Evolutionary conservation across 2,329 filamentous ascomycete genomes (phyloP).

Genomic region (Ambrosiella cleistominuta): DNA sequence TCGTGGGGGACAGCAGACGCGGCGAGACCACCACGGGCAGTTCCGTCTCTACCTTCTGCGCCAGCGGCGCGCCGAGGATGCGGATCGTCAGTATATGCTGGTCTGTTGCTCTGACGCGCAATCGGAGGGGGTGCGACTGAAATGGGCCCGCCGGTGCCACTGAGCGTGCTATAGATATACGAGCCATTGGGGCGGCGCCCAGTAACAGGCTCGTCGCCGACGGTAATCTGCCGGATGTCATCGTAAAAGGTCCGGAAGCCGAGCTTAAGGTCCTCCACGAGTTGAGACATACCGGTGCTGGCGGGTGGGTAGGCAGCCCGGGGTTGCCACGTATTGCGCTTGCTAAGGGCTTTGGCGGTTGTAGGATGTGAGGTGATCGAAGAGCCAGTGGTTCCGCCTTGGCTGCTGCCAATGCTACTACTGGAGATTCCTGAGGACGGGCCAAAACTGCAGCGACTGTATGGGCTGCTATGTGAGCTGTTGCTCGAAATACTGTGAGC

Average conservation of each 20-base stretch:
- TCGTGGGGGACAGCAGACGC: slow-evolving; percentile 12
- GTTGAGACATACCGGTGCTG: slow-evolving; percentile 44
- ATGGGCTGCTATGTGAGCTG: slow-evolving; percentile 6
- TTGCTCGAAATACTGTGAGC: slow-evolving; percentile 7
- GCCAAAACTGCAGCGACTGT: slow-evolving; percentile 2
- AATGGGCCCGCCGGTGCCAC: background rate
- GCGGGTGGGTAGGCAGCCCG: slow-evolving; percentile 24
- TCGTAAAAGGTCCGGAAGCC: slow-evolving; percentile 91
- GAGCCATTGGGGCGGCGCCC: slow-evolving; percentile 22
- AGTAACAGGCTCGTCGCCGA: slow-evolving; percentile 75
- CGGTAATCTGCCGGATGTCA: slow-evolving; percentile 84
- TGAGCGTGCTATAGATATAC: slow-evolving; percentile 8
- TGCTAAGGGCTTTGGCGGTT: slow-evolving; percentile 22
- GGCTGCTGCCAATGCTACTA: background rate
- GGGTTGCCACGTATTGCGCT: slow-evolving; percentile 44
- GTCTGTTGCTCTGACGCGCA: slow-evolving; percentile 9
- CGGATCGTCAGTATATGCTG: slow-evolving; percentile 21
- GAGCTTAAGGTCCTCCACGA: slow-evolving; percentile 75
- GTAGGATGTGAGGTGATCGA: slow-evolving; percentile 12
- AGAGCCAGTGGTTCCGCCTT: background rate
- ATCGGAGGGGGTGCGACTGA: slow-evolving; percentile 1
- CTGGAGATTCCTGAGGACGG: background rate
- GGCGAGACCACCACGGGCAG: slow-evolving; percentile 6
- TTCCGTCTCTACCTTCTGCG: slow-evolving; percentile 23
- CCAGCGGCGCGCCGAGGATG: slow-evolving; percentile 29